Evolutionary conservation across 768 basidiomycete genomes (phyloP).

Genomic region (Sporobolomyces phaffii): DNA sequence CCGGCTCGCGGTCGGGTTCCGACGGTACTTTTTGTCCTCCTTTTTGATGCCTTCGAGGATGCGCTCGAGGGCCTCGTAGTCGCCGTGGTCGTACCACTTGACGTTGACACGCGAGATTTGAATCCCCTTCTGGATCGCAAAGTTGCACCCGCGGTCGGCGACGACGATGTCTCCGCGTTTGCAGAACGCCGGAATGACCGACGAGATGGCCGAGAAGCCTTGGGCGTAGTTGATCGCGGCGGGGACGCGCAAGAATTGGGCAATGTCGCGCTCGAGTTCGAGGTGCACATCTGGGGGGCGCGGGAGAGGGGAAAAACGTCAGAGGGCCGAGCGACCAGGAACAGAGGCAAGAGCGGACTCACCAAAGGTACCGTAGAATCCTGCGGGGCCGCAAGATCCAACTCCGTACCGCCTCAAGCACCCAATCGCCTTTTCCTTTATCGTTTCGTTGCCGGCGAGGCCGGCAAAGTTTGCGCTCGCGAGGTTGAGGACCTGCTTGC

Average conservation of each 20-base stretch:
- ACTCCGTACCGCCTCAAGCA: slow-evolving; percentile 82
- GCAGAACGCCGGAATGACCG: slow-evolving; percentile 93
- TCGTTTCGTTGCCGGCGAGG: slow-evolving; percentile 74
- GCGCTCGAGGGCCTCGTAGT: slow-evolving; percentile 81
- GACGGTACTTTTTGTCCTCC: slow-evolving; percentile 75
- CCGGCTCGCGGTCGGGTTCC: slow-evolving; percentile 62
- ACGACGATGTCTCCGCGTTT: slow-evolving; percentile 97
- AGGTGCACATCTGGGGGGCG: slow-evolving; percentile 98
- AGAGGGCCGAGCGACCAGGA: too few relatives aligned
- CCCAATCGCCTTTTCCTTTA: slow-evolving; percentile 78
- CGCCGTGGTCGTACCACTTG: slow-evolving; percentile 95
- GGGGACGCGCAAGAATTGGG: slow-evolving; percentile 83
- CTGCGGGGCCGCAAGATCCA: slow-evolving; percentile 90
- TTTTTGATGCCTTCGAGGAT: slow-evolving; percentile 76
- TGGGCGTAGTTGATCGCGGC: slow-evolving; percentile 88
- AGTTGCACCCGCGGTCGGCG: slow-evolving; percentile 93
- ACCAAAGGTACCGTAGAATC: slow-evolving; percentile 96
- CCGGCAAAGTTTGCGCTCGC: slow-evolving; percentile 89
- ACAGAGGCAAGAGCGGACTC: too few relatives aligned
- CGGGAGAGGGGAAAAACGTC: too few relatives aligned
- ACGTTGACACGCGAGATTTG: slow-evolving; percentile 86
- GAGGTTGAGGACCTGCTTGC: slow-evolving; percentile 74
- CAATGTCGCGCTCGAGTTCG: slow-evolving; percentile 77
- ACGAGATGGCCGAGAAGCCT: slow-evolving; percentile 81
- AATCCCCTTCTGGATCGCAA: slow-evolving; percentile 91